Evolutionary conservation across 768 basidiomycete species (phyloP), one percentile per base, ranked within the genome.

Genomic region (Tricholoma matsutake): DNA sequence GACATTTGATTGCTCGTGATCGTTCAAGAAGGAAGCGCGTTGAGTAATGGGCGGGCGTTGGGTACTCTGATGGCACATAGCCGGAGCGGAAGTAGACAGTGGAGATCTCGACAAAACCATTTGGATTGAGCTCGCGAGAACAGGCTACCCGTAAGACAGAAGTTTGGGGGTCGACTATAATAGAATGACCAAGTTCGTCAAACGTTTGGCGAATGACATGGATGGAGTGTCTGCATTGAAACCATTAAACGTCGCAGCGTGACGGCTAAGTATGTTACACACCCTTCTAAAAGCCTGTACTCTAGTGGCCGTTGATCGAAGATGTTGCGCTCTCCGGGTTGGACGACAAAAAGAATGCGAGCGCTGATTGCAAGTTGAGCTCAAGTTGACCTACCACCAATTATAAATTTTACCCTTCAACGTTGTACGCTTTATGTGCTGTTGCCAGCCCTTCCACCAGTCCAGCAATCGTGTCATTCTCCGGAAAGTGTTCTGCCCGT

Each of bases 261-360:
- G 16, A 20, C 7, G 28, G 28, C 13, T 9, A 6, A 20, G 34
- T 3, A 75, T 28, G 14, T 51, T 29, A 51, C 82, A 53, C 69
- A 94, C 94, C 74, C 83, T 67, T 94, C 86, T 0, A 93, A 72
- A 0, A 99, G 78, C 62, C 93, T 88, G 63, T 93, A 97, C 73
- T 98, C 94, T 22, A 98, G 75, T 78, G 83, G 85, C 13, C 89
- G 81, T 72, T 99, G 96, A 72, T 98, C 96, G 70, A 98, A 98
- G 4, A 96, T 84, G 73, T 99, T 99, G 37, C 96, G 82, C 71
- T 98, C 96, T 43, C 85, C 83, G 4, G 86, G 81, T 68, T 96
- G 95, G 0, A 93, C 86, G n/a, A 98, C 93, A 67, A 98, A 92
- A 11, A 98, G 79, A 28, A 98, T 84, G 61, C 72, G 75, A 28